phyloP scores from a whole-genome alignment of 768 basidiomycete genomes.

The Austroboletus festivus region DNA sequence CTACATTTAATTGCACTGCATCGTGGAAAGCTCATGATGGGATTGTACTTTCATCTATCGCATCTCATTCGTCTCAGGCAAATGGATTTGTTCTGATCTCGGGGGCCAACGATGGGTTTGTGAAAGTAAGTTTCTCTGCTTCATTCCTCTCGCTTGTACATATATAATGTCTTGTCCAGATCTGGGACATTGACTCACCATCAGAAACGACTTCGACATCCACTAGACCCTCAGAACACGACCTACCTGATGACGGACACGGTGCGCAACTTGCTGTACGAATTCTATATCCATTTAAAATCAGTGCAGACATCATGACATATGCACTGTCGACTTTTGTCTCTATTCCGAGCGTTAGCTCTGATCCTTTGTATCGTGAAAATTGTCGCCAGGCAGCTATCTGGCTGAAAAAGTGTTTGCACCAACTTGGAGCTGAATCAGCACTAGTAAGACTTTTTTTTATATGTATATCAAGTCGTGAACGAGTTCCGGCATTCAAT shows the following conservation, averaged over 20 bases:
- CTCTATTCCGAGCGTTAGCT: conserved; percentile 84
- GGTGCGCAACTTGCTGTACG: conserved; percentile 8
- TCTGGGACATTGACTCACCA: conserved; percentile 51
- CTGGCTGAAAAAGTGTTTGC: conserved; percentile 85
- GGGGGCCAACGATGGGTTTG: conserved; percentile 80
- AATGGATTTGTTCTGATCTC: conserved; percentile 51
- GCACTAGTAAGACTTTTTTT: conserved; percentile 54
- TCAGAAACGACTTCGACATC: not conserved
- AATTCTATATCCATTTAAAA: conserved; percentile 2
- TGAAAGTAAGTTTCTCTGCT: conserved; percentile 56
- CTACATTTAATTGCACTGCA: conserved; percentile 80
- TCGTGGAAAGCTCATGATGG: conserved; percentile 81
- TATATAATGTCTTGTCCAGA: conserved; percentile 32
- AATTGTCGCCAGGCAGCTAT: conserved; percentile 94
- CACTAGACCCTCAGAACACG: not conserved
- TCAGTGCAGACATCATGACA: conserved; percentile 58
- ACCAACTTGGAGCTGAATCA: conserved; percentile 83
- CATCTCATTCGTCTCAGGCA: conserved; percentile 38
- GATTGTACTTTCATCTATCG: conserved; percentile 76
- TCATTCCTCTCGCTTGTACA: not conserved
- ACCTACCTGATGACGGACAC: conserved; percentile 16
- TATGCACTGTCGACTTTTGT: conserved; percentile 84
- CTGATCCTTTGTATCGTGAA: conserved; percentile 60
- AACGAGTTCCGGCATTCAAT: not conserved
- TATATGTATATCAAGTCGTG: not conserved